Percentiles rank a stretch among this genome's conserved stretches.
Conservation (phyloP, 306 rosid species). For the Carpinus fangiana region DNA sequence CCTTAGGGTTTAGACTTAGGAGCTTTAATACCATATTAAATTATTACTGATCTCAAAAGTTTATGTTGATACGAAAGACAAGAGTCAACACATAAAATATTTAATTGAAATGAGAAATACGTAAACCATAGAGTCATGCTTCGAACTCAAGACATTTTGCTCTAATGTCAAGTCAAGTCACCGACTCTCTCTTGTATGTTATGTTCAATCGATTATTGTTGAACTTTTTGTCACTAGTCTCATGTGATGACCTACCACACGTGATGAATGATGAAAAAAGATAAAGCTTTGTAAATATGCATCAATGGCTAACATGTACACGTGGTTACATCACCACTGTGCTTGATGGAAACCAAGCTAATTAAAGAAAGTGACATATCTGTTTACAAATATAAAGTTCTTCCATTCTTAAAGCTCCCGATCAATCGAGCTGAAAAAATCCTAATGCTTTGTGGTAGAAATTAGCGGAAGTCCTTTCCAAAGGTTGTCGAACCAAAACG, state of each 20-base stretch:
- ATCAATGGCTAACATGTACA: neutral
- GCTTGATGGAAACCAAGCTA: neutral
- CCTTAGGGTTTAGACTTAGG: too few species aligned
- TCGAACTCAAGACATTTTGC: too few species aligned
- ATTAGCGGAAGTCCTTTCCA: conserved; percentile 7
- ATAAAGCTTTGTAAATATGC: neutral
- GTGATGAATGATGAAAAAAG: neutral
- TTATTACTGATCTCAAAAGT: too few species aligned
- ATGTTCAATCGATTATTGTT: neutral
- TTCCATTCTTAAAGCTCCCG: neutral
- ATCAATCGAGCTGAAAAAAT: neutral
- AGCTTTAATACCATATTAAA: too few species aligned
- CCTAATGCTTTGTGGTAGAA: neutral
- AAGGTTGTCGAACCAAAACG: conserved; percentile 13
- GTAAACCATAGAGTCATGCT: too few species aligned
- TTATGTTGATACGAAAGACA: too few species aligned
- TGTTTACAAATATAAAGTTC: neutral
- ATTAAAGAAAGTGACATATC: neutral
- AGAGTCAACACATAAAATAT: too few species aligned
- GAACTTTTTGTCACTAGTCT: neutral
- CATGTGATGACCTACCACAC: neutral
- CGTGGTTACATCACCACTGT: neutral
- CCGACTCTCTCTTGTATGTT: neutral
- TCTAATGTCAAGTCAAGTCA: too few species aligned
- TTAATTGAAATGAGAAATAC: too few species aligned